Conservation (phyloP, 2,329 filamentous ascomycete genomes). For the Claviceps pazoutovae region DNA sequence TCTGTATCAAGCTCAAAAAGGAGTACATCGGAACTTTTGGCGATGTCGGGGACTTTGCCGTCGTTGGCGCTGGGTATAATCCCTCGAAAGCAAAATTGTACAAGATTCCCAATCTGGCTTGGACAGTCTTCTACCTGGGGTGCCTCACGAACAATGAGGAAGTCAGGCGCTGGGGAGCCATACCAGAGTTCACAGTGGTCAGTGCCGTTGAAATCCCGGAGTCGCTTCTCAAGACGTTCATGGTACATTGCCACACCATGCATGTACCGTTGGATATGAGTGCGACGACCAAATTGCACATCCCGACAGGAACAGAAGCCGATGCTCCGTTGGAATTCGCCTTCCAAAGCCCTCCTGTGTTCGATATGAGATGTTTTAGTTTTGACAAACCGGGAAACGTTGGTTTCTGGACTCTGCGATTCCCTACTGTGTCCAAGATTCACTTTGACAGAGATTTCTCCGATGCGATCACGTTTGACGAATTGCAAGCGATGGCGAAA, state of each 20-base stretch:
- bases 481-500: slow-evolving; percentile 53
- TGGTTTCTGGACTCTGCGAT: slow-evolving; percentile 60
- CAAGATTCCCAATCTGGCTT: slow-evolving; percentile 41
- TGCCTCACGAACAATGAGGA: slow-evolving; percentile 57
- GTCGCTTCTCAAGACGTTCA: slow-evolving; percentile 36
- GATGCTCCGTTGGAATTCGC: slow-evolving; percentile 32
- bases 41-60: slow-evolving; percentile 70
- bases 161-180: slow-evolving; percentile 33
- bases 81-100: slow-evolving; percentile 44
- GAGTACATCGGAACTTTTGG: slow-evolving; percentile 68
- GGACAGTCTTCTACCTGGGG: slow-evolving; percentile 71
- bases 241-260: slow-evolving; percentile 29
- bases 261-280: slow-evolving; percentile 26
- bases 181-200: slow-evolving; percentile 52
- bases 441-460: slow-evolving; percentile 60
- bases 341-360: slow-evolving; percentile 60
- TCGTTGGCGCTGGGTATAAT: slow-evolving; percentile 63
- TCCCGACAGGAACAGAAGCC: slow-evolving; percentile 29
- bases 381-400: slow-evolving; percentile 61
- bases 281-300: slow-evolving; percentile 28
- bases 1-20: slow-evolving; percentile 75
- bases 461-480: slow-evolving; percentile 54
- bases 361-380: slow-evolving; percentile 67
- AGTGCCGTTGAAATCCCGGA: slow-evolving; percentile 45
- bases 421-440: slow-evolving; percentile 62